phyloP scores from a whole-genome alignment of 2,329 filamentous ascomycete species.

The Sclerotinia borealis region DNA sequence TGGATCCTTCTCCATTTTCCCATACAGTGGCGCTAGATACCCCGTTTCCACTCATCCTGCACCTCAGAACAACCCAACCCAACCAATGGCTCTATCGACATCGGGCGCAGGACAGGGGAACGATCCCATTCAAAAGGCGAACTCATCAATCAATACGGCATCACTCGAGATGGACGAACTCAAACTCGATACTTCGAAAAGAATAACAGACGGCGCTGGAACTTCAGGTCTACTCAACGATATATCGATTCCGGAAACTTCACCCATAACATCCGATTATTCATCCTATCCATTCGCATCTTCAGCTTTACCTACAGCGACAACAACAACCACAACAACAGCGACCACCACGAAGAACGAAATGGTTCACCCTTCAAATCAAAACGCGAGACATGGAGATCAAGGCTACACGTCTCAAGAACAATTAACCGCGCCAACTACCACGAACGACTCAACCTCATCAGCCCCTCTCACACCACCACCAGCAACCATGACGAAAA shows the following conservation, averaged over 20 bases:
- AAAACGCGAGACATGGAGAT: background rate
- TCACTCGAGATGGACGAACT: slow-evolving; percentile 2
- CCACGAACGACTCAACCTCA: background rate
- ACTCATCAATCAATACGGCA: background rate
- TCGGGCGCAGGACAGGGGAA: background rate
- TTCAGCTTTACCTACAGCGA: background rate
- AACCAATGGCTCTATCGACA: background rate
- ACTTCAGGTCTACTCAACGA: slow-evolving; percentile 6
- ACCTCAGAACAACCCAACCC: background rate
- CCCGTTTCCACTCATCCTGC: background rate
- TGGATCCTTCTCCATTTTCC: background rate
- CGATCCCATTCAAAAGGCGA: background rate
- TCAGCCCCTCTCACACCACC: background rate
- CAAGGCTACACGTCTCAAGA: background rate
- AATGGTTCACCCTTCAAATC: background rate
- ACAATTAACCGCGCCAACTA: background rate
- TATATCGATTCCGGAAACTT: slow-evolving; percentile 8
- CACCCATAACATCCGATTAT: background rate
- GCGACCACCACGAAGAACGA: background rate
- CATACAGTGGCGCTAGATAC: slow-evolving; percentile 1
- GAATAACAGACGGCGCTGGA: background rate
- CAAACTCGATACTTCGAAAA: background rate
- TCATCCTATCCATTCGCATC: background rate
- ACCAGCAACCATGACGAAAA: background rate
- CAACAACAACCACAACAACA: background rate